These are phyloP conservation scores for Jaltomata sinuosa DNA, from an alignment of 257 asterid genomes.

Conservation along the genomic window DNA sequence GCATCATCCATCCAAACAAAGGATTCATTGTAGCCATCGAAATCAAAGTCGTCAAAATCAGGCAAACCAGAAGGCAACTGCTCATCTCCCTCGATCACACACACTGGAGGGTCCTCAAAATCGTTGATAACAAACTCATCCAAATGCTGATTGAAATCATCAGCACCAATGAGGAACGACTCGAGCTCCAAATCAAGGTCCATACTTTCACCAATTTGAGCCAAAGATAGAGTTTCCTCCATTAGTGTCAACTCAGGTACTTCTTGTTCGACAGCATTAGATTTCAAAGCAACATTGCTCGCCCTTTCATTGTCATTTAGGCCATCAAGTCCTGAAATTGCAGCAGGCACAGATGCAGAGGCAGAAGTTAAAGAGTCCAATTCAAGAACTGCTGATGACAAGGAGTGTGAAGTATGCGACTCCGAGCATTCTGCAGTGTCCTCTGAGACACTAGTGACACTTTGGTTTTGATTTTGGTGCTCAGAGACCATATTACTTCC, in stretches of 20 bases:
- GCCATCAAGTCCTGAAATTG: background rate
- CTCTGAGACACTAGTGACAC: constrained; percentile 10
- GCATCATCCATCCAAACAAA: constrained; percentile 53
- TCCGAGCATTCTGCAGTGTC: constrained; percentile 31
- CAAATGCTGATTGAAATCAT: constrained; percentile 16
- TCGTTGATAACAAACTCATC: constrained; percentile 35
- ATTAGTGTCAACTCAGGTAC: background rate
- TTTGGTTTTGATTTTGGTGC: background rate
- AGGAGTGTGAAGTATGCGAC: constrained; percentile 34
- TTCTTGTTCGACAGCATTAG: constrained; percentile 1
- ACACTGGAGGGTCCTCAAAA: constrained; percentile 34
- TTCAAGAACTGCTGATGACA: constrained; percentile 45
- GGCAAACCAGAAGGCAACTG: constrained; percentile 25
- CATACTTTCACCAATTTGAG: constrained; percentile 30
- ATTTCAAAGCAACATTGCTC: background rate
- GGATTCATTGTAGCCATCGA: constrained; percentile 42
- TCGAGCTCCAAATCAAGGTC: constrained; percentile 47
- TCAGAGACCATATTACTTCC: background rate
- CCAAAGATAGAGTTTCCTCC: constrained; percentile 27
- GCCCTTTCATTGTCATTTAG: background rate
- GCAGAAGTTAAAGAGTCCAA: constrained; percentile 24
- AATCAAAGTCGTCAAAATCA: constrained; percentile 52
- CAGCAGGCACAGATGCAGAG: constrained; percentile 9
- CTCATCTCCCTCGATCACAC: constrained; percentile 25
- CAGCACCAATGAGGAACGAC: constrained; percentile 16